A percentile compares a stretch with the other conserved stretches of the same genome.
Conservation (phyloP, 495 filamentous ascomycete genomes). For the Massariosphaeria phaeospora region DNA sequence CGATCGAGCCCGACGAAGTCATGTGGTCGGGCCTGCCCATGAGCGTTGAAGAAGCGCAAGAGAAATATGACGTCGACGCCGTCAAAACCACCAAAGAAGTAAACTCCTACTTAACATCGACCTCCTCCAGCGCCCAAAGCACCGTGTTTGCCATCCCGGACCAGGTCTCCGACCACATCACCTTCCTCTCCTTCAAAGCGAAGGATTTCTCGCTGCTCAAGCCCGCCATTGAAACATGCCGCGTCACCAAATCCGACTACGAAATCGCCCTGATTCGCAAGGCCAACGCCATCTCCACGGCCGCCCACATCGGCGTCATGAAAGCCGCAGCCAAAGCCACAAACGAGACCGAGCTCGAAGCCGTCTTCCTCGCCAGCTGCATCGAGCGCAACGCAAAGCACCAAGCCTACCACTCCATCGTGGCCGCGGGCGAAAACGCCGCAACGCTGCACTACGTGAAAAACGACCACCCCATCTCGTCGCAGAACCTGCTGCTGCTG, state of each 20-base stretch:
- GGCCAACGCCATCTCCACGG: conserved; percentile 75
- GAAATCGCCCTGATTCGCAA: conserved; percentile 78
- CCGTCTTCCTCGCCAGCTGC: conserved; percentile 67
- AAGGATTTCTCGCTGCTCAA: conserved; percentile 62
- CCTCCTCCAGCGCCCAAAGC: conserved; percentile 45
- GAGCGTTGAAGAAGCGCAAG: conserved; percentile 63
- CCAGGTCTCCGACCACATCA: conserved; percentile 62
- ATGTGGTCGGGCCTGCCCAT: conserved; percentile 93
- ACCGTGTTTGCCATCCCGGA: conserved; percentile 65
- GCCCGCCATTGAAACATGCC: conserved; percentile 67
- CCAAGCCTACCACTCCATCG: conserved; percentile 81
- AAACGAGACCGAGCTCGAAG: conserved; percentile 82
- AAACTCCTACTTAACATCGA: conserved; percentile 55
- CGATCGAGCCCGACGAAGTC: conserved; percentile 80
- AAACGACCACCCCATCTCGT: conserved; percentile 63
- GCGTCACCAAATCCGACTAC: conserved; percentile 77
- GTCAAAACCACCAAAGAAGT: conserved; percentile 66
- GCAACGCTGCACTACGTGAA: conserved; percentile 84
- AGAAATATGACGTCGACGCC: conserved; percentile 77
- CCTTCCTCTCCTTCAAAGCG: conserved; percentile 58
- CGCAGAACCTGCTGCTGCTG: conserved; percentile 69
- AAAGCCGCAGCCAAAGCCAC: conserved; percentile 56
- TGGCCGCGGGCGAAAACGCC: conserved; percentile 68
- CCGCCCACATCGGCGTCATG: conserved; percentile 68
- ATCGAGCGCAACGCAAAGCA: conserved; percentile 68